Evolutionary conservation across 768 basidiomycete genomes (phyloP).

Genomic region (Thelephora ganbajun): DNA sequence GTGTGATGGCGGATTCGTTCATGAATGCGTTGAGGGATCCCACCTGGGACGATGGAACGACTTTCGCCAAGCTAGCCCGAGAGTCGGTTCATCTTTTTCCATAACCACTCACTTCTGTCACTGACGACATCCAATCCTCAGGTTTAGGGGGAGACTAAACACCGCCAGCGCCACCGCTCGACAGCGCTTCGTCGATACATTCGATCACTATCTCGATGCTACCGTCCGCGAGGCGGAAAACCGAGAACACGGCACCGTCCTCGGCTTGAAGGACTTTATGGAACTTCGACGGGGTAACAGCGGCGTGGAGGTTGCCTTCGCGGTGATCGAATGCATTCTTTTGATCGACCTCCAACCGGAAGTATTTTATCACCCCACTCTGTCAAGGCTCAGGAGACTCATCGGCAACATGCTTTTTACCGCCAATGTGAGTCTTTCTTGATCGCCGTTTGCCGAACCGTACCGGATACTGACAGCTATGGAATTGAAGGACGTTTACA

Average conservation of each 20-base stretch:
- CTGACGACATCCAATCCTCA: not conserved
- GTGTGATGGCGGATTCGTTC: constrained; percentile 1
- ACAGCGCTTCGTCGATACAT: constrained; percentile 4
- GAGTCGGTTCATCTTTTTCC: constrained; percentile 3
- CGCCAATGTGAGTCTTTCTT: constrained; percentile 11
- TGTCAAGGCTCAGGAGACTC: constrained; percentile 9
- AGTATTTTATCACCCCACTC: constrained; percentile 11
- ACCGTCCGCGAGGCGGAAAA: constrained; percentile 9
- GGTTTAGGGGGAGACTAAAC: not conserved
- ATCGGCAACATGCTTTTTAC: constrained; percentile 16
- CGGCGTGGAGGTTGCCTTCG: constrained; percentile 12
- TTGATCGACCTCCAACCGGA: constrained; percentile 15
- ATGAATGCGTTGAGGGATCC: constrained; percentile 5
- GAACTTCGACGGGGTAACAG: constrained; percentile 15
- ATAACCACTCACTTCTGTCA: not conserved
- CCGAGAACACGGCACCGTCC: constrained; percentile 9
- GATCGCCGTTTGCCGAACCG: not conserved
- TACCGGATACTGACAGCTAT: not conserved
- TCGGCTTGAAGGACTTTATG: constrained; percentile 11
- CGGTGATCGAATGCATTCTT: constrained; percentile 13
- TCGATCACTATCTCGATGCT: constrained; percentile 2
- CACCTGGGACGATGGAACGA: constrained; percentile 7
- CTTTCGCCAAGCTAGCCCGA: constrained; percentile 5
- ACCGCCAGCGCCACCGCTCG: constrained; percentile 2
- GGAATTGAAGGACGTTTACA: constrained; percentile 15